Base-by-base conservation (phyloP, 2,329 filamentous ascomycete species). In the Colletotrichum sp. region DNA sequence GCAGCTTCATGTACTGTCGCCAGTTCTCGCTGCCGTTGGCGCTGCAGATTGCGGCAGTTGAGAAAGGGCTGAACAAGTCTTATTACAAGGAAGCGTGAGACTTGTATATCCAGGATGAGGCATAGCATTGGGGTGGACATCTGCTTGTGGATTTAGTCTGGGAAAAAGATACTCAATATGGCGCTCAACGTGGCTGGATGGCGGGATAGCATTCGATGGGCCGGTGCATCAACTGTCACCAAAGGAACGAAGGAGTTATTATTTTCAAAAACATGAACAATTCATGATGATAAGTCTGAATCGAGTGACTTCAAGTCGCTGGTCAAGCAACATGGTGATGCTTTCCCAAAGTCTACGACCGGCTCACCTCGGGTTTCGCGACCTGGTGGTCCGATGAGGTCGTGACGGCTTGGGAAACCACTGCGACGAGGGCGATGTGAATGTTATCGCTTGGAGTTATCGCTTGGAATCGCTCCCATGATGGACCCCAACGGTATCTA, bases 1-100 rank as follows among this genome's bases (percentile, higher is more conserved):
- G 85, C 8, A 84, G 80, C 77, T 80, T 87, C 71, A 82, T 66
- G 55, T 77, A 79, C 67, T 83, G 81, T 55, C 81, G 85, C 32
- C 82, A 84, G 65, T 84, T 83, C 68, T 85, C 84, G 5, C 75
- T 80, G 28, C 80, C 83, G 39, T 77, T 87, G 70, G 85, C 85
- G 3, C 67, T 87, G 73, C 85, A 87, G 79, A 87, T 87, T 75
- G 83, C 84, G 62, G 84, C 85, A 6, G 73, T 81, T 9, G 83
- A 85, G 70, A 77, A 77, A 15, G 80, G 80, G 0, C 32, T 74
- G 12, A 74, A 76, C 36, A 64, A 49, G 34, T 34, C 64, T 3
- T 70, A 64, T n/a, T 64, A 63, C 15, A n/a, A 57, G 15, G 13
- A 36, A 16, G 1, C 18, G 8, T 59, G 5, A 28, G 13, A 5